These are phyloP conservation scores for Cyanidiococcus yangmingshanensis DNA, from an alignment of 23 red algal genomes.

Conservation along the genomic window DNA sequence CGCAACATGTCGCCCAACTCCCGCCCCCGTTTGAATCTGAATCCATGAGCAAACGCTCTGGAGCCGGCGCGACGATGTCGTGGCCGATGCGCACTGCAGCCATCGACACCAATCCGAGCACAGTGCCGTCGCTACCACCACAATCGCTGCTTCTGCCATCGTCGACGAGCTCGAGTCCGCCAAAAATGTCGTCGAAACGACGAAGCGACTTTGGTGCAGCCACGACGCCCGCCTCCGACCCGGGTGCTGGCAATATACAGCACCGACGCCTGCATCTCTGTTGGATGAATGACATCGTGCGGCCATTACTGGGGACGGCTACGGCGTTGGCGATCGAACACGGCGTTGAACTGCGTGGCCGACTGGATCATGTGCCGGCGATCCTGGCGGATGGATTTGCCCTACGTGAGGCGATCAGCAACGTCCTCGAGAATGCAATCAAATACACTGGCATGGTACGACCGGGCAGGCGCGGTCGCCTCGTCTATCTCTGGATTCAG, in stretches of 20 bases:
- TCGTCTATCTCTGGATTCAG: slow-evolving; percentile 6
- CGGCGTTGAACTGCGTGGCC: neutral
- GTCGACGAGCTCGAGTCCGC: neutral
- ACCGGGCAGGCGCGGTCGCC: slow-evolving; percentile 3
- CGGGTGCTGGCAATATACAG: neutral
- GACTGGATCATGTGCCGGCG: slow-evolving; percentile 25
- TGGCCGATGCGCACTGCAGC: neutral
- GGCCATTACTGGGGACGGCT: slow-evolving; percentile 12
- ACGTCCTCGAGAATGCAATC: slow-evolving; percentile 56
- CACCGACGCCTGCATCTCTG: slow-evolving; percentile 4
- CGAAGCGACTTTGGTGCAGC: too few species aligned
- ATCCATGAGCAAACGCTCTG: neutral
- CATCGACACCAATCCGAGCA: neutral
- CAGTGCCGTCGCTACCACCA: neutral
- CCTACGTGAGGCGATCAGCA: slow-evolving; percentile 43
- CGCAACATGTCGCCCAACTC: neutral
- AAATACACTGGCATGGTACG: slow-evolving; percentile 51
- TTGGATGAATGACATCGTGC: slow-evolving; percentile 26
- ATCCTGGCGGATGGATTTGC: slow-evolving; percentile 29
- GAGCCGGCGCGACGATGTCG: neutral
- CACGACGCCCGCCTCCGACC: neutral
- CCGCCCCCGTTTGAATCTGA: neutral
- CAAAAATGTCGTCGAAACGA: too few species aligned
- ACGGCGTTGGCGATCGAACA: slow-evolving; percentile 4
- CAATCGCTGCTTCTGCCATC: neutral